phyloP scores from a whole-genome alignment of 169 alveolate species.

The Ophryocystis elektroscirrha region DNA sequence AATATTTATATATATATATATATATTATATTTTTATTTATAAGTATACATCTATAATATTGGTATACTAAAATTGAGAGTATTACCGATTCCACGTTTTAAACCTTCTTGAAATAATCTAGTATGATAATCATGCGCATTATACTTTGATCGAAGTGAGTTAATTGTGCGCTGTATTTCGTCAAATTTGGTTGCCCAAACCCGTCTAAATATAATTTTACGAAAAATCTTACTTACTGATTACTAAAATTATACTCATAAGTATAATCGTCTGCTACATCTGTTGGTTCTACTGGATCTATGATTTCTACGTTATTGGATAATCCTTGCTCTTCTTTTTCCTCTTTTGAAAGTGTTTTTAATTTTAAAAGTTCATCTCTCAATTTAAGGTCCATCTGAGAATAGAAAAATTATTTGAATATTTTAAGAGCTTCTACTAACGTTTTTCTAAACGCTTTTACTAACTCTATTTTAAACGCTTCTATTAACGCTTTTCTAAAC shows the following conservation, averaged over 20 bases:
- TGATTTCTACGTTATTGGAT: constrained; percentile 8
- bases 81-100: constrained; percentile 63
- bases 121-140: background rate
- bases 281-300: constrained; percentile 39
- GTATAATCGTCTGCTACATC: constrained; percentile 58
- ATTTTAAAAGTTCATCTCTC: constrained; percentile 29
- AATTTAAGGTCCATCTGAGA: background rate
- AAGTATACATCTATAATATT: constrained; percentile 24
- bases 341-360: constrained; percentile 41
- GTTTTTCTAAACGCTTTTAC: background rate
- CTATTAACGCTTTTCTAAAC: too few relatives aligned
- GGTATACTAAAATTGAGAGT: constrained; percentile 58
- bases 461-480: too few relatives aligned
- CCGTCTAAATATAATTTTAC: background rate
- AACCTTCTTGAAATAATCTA: too few relatives aligned
- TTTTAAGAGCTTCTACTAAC: background rate
- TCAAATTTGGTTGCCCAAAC: constrained; percentile 4
- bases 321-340: constrained; percentile 54
- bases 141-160: background rate
- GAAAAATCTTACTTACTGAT: constrained; percentile 4
- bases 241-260: constrained; percentile 48
- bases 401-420: background rate
- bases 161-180: background rate
- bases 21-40: background rate
- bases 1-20: background rate